A percentile compares a stretch with the other conserved stretches of the same genome.
Evolutionary conservation across 805 yeast genomes (phyloP).

Genomic region (Ogataea saltuana): DNA sequence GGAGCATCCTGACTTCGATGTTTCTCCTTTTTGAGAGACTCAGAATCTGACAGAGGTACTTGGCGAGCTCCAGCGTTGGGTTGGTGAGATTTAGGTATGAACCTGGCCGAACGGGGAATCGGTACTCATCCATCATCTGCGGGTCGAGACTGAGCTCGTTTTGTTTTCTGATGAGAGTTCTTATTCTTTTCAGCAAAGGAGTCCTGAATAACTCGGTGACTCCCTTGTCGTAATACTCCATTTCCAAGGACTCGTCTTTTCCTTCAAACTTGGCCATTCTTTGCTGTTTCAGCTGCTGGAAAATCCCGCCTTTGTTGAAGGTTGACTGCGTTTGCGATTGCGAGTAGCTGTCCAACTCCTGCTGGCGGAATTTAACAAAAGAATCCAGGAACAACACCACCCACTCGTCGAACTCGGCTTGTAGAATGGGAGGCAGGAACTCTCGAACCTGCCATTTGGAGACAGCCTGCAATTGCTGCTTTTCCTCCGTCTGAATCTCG

Average conservation of each 20-base stretch:
- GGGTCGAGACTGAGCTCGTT: conserved; percentile 71
- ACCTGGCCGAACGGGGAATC: conserved; percentile 78
- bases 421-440: conserved; percentile 73
- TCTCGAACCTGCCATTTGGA: conserved; percentile 78
- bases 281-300: conserved; percentile 50
- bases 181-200: conserved; percentile 66
- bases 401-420: conserved; percentile 88
- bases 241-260: conserved; percentile 9
- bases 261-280: conserved; percentile 25
- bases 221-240: conserved; percentile 38
- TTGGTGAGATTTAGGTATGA: conserved; percentile 57
- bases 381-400: conserved; percentile 71
- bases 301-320: conserved; percentile 73
- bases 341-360: conserved; percentile 25
- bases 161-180: conserved; percentile 66
- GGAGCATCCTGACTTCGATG: conserved; percentile 70
- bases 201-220: conserved; percentile 58
- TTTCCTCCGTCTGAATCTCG: conserved; percentile 44
- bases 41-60: conserved; percentile 70
- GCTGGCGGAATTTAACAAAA: conserved; percentile 55
- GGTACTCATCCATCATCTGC: conserved; percentile 61
- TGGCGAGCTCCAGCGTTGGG: conserved; percentile 80
- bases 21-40: conserved; percentile 61
- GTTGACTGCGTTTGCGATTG: conserved; percentile 41
- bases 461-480: conserved; percentile 48